Percentiles rank a stretch among this genome's conserved stretches.
Conservation (phyloP, 2,329 filamentous ascomycete species). For the Cytospora piceicola region DNA sequence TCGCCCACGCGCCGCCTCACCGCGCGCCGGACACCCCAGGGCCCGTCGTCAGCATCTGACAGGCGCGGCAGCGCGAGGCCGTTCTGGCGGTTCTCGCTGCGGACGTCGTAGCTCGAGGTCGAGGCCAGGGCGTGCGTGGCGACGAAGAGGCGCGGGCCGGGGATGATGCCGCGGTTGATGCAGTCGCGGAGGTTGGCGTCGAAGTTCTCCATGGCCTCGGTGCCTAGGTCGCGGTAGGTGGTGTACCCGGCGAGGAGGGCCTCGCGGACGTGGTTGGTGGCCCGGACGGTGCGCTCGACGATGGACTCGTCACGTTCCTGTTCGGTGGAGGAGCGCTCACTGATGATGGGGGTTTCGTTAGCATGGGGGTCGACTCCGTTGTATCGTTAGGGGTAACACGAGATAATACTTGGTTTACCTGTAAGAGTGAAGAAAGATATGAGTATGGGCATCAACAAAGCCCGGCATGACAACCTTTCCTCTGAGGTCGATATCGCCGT, state of each 20-base stretch:
- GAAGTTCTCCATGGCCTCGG: constrained; percentile 53
- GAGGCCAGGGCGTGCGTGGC: constrained; percentile 55
- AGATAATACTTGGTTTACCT: constrained; percentile 37
- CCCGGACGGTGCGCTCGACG: constrained; percentile 59
- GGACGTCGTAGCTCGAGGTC: constrained; percentile 53
- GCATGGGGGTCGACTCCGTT: background rate
- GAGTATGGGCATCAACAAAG: constrained; percentile 59
- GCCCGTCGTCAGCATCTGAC: constrained; percentile 52
- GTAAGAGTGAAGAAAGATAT: constrained; percentile 59
- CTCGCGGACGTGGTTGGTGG: constrained; percentile 55
- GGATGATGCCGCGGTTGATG: constrained; percentile 57
- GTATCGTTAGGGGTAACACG: constrained; percentile 11
- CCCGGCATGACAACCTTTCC: constrained; percentile 56
- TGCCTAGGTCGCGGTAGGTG: constrained; percentile 60
- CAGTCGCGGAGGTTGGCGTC: constrained; percentile 57
- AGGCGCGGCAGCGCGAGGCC: constrained; percentile 42
- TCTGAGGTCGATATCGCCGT: constrained; percentile 57
- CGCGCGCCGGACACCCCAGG: constrained; percentile 49
- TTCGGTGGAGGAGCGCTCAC: constrained; percentile 45
- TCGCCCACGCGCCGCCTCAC: constrained; percentile 52
- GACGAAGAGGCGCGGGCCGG: constrained; percentile 60
- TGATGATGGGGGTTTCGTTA: constrained; percentile 29
- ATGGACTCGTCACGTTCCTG: constrained; percentile 63
- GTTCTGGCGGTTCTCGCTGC: constrained; percentile 49
- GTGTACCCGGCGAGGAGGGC: constrained; percentile 62